Percentiles rank a stretch among this genome's conserved stretches.
phyloP scores from a whole-genome alignment of 345 rosid genomes.

The Linum usitatissimum region DNA sequence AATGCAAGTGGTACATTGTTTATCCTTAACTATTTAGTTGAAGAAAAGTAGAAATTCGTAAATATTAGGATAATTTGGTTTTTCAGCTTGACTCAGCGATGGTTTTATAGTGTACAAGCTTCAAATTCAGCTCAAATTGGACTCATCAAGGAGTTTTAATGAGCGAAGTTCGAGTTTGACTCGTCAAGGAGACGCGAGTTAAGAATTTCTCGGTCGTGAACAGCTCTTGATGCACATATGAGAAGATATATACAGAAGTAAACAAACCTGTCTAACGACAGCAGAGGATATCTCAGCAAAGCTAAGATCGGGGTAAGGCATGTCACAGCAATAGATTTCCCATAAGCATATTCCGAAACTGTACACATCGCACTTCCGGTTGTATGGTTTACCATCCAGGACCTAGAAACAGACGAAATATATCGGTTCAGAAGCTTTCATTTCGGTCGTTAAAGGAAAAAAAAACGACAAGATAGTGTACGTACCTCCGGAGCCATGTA shows the following conservation, averaged over 20 bases:
- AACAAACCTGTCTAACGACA: constrained; percentile 27
- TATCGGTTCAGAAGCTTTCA: neutral
- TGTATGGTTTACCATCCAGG: constrained; percentile 27
- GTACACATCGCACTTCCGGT: constrained; percentile 28
- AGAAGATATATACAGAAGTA: neutral
- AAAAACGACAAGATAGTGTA: neutral
- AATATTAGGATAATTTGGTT: no score
- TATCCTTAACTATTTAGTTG: no score
- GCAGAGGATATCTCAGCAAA: constrained; percentile 25
- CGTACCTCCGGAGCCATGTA: constrained; percentile 29
- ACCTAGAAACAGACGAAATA: constrained; percentile 11
- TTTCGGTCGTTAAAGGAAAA: neutral
- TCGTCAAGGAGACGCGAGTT: no score
- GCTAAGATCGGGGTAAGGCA: constrained; percentile 26
- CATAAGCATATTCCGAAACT: constrained; percentile 30
- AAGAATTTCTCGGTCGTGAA: no score
- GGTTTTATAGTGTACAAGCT: no score
- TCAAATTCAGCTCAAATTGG: no score
- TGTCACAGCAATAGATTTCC: constrained; percentile 27
- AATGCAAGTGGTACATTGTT: no score
- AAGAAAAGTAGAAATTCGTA: no score
- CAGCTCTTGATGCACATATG: neutral
- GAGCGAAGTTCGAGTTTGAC: no score
- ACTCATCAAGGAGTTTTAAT: no score
- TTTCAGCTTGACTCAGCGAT: no score